Evolutionary conservation across 2,329 filamentous ascomycete genomes (phyloP).

Genomic region (Coccinonectria pachysandricola): DNA sequence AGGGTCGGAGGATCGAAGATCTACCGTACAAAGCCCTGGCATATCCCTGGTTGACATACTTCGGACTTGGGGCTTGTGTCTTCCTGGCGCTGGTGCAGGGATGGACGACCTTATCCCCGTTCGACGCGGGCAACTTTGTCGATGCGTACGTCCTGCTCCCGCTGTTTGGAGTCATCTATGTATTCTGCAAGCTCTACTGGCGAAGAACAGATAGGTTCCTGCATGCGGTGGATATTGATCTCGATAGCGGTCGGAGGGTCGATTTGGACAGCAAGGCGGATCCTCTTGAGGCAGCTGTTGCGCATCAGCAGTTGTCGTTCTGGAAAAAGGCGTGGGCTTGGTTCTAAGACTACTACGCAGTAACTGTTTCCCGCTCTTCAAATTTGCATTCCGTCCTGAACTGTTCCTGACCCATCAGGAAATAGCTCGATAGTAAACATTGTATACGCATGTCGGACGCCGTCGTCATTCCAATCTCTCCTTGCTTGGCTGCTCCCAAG

Average conservation of each 20-base stretch:
- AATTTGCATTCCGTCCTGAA: too few species aligned
- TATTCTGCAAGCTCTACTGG: constrained; percentile 43
- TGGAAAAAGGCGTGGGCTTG: constrained; percentile 35
- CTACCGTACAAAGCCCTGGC: constrained; percentile 45
- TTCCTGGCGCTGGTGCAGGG: constrained; percentile 53
- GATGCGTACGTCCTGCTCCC: constrained; percentile 53
- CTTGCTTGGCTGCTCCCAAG: too few species aligned
- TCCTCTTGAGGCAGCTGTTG: constrained; percentile 12
- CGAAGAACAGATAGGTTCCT: constrained; percentile 38
- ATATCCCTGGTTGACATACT: constrained; percentile 50
- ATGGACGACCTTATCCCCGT: constrained; percentile 49
- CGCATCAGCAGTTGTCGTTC: constrained; percentile 21
- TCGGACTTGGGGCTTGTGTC: constrained; percentile 45
- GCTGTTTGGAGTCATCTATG: constrained; percentile 47
- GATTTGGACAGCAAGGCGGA: constrained; percentile 39
- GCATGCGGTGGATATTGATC: constrained; percentile 42
- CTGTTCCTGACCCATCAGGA: too few species aligned
- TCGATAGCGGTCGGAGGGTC: constrained; percentile 43
- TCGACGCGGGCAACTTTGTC: constrained; percentile 48
- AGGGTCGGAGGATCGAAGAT: constrained; percentile 43
- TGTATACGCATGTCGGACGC: too few species aligned
- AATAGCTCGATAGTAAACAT: too few species aligned
- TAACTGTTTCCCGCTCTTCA: too few species aligned
- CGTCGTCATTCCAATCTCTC: too few species aligned
- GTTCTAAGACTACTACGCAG: too few species aligned